These are phyloP conservation scores for Monosporascus sp. DNA, from an alignment of 2,329 filamentous ascomycete genomes.

Conservation along the genomic window DNA sequence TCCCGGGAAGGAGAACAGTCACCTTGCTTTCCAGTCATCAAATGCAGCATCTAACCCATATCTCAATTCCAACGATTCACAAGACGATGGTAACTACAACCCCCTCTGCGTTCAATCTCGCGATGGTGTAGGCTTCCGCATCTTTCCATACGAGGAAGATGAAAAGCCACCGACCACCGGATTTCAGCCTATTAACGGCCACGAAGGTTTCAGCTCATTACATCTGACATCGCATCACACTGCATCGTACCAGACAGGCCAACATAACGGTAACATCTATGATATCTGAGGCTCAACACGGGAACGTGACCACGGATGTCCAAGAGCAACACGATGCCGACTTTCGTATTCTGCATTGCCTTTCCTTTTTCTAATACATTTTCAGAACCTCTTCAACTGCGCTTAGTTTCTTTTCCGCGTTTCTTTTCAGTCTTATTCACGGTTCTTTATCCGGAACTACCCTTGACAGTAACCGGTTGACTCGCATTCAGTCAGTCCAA, in stretches of 20 bases:
- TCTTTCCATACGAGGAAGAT: slow-evolving; percentile 23
- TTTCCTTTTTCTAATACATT: too few species aligned
- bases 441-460: too few species aligned
- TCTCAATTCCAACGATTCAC: slow-evolving; percentile 19
- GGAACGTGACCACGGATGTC: too few species aligned
- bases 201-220: slow-evolving; percentile 15
- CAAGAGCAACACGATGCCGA: too few species aligned
- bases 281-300: slow-evolving; percentile 4
- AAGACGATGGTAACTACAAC: slow-evolving; percentile 24
- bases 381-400: too few species aligned
- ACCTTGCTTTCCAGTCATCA: slow-evolving; percentile 17
- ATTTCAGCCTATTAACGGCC: slow-evolving; percentile 24
- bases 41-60: slow-evolving; percentile 21
- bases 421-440: too few species aligned
- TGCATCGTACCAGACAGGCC: slow-evolving; percentile 12
- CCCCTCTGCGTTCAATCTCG: slow-evolving; percentile 28
- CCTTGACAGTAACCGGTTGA: too few species aligned
- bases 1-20: slow-evolving; percentile 28
- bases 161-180: slow-evolving; percentile 12
- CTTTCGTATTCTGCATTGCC: too few species aligned
- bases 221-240: slow-evolving; percentile 14
- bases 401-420: too few species aligned
- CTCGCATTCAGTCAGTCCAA: too few species aligned
- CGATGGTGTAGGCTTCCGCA: slow-evolving; percentile 22
- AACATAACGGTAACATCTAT: slow-evolving; percentile 14